These are phyloP conservation scores for Ophiostoma angusticollis DNA, from an alignment of 2,329 filamentous ascomycete genomes.

Conservation along the genomic window DNA sequence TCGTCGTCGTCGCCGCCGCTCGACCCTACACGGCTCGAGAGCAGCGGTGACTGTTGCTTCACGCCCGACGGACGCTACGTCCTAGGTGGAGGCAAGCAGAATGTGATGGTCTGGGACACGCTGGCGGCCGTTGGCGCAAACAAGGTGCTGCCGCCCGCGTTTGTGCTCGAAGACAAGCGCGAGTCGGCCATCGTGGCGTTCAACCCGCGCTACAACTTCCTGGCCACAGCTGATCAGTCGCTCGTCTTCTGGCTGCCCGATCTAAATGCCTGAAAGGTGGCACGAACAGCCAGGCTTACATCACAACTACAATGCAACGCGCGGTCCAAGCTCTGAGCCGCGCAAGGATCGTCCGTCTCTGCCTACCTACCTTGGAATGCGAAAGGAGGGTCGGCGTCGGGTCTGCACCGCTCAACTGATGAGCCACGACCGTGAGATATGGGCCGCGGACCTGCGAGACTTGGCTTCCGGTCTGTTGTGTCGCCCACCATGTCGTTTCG, in stretches of 20 bases:
- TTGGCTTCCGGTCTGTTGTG: too few relatives aligned
- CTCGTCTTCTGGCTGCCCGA: slow-evolving; percentile 68
- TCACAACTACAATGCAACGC: too few relatives aligned
- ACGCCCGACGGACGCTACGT: slow-evolving; percentile 82
- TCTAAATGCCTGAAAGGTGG: slow-evolving; percentile 32
- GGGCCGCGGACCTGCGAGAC: too few relatives aligned
- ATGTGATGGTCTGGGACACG: slow-evolving; percentile 79
- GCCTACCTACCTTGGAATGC: too few relatives aligned
- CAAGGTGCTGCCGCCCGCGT: slow-evolving; percentile 48
- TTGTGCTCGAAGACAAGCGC: slow-evolving; percentile 52
- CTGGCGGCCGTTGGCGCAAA: slow-evolving; percentile 41
- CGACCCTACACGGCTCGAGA: slow-evolving; percentile 32
- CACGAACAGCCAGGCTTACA: too few relatives aligned
- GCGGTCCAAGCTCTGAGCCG: too few relatives aligned
- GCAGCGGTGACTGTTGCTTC: slow-evolving; percentile 73
- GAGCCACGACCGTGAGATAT: too few relatives aligned
- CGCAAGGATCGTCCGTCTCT: too few relatives aligned
- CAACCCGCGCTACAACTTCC: slow-evolving; percentile 84
- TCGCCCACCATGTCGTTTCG: too few relatives aligned
- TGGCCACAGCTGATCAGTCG: slow-evolving; percentile 81
- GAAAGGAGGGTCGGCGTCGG: too few relatives aligned
- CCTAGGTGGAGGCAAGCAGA: slow-evolving; percentile 62
- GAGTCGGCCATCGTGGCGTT: slow-evolving; percentile 67
- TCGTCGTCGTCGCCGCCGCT: too few relatives aligned
- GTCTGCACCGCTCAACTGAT: too few relatives aligned